Evolutionary conservation across 225 moss, liverwort and hornwort species (phyloP), one percentile per base, ranked within the genome.

Genomic region (Marchantia polymorpha): DNA sequence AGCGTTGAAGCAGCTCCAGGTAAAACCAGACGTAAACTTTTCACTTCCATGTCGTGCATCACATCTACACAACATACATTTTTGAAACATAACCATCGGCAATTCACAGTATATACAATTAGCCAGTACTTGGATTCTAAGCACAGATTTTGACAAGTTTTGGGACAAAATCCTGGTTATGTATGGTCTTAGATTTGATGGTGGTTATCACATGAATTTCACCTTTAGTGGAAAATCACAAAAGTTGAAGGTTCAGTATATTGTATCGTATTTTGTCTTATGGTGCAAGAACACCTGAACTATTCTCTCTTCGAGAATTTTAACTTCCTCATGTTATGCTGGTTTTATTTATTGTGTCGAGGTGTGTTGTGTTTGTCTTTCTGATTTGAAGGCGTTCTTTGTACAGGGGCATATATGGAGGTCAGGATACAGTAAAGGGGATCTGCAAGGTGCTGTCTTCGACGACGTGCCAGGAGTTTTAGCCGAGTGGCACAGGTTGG

Each of bases 391-490:
- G 12, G 2, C 25, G 29, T 14, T 69, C 4, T 27, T 63, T 69
- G 31, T 50, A 30, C 86, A 99, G 99, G 99, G 99, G 48, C 99
- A 99, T 77, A 92, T 99, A 46, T 95, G 99, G 99, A 90, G 95
- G 79, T 87, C 90, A 67, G 99, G 99, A 54, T 99, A 95, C 72
- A 85, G 77, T 29, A 90, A 90, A 74, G 93, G 91, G 48, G 93
- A 95, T 78, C 82, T 99, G 78, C 90, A 93, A 88, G 99, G 99
- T 48, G 86, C 87, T 73, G 90, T 95, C 0, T 99, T 88, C 73
- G 95, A 92, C 9, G 99, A 99, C 83, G 95, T 99, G 20, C 95
- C 99, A 17, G 77, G 78, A 70, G 94, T 93, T 71, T 89, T 99
- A 69, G 84, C 89, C 52, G 82, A 90, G 76, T 99, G 99, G 99